These are phyloP conservation scores for Tetrahymena thermophila DNA, from an alignment of 73 alveolate species.

Conservation along the genomic window DNA sequence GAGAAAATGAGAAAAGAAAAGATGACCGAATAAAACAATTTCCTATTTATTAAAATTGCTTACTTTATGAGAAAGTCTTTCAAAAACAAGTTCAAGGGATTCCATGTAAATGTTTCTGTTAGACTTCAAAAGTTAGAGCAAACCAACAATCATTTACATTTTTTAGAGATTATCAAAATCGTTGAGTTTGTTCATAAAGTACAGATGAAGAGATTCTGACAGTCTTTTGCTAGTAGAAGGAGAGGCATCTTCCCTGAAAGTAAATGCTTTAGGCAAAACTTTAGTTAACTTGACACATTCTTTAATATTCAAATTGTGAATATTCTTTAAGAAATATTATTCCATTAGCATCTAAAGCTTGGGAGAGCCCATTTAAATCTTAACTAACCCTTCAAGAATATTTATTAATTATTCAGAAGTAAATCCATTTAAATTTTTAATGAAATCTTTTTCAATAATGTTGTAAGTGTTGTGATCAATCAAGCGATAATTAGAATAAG, in stretches of 20 bases:
- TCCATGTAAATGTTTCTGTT: neutral
- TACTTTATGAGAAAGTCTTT: neutral
- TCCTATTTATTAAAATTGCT: neutral
- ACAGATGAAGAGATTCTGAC: neutral
- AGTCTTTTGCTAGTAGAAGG: neutral
- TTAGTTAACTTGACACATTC: neutral
- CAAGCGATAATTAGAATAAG: neutral
- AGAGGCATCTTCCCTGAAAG: neutral
- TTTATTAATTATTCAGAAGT: neutral
- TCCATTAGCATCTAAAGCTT: neutral
- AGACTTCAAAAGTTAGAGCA: neutral
- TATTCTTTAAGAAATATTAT: neutral
- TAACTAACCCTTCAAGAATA: neutral
- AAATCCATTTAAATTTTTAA: neutral
- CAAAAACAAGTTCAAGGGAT: neutral
- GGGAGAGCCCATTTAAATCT: neutral
- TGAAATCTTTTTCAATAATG: neutral
- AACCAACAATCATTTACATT: neutral
- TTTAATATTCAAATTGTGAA: neutral
- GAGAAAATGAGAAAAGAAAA: neutral
- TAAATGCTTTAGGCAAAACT: neutral
- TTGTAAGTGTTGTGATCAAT: neutral
- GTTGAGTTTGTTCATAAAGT: neutral
- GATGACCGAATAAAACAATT: neutral
- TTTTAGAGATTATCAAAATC: neutral